Base-by-base conservation (phyloP, 192 early-diverging fungal species). In the Gryganskiella cystojenkinii region DNA sequence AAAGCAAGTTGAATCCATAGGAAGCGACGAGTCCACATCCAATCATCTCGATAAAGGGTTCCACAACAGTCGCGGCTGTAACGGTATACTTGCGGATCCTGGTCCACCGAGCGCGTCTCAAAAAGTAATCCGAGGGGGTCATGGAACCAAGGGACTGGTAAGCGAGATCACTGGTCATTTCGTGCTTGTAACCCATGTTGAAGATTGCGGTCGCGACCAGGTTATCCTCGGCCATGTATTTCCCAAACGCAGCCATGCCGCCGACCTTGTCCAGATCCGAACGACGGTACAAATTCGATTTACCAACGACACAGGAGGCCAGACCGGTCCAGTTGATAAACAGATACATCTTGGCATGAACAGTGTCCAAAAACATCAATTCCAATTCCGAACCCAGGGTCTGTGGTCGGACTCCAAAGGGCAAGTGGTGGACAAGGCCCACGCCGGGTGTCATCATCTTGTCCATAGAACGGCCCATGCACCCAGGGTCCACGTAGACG, bases 221-320 rank as follows among this genome's bases (percentile, higher is more conserved):
- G 80, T 99, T 99, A 76, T 99, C 97, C 71, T 99, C 97, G 15
- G 92, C 90, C 90, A 98, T 92, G 81, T 90, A 98, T 68, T 95
- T 87, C 42, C 92, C 95, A 85, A 96, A 99, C 27, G 90, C 75
- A 13, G 80, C 89, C 30, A 99, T 79, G 0, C 96, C 97, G 11
- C 95, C 96, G 37, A 90, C 86, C 42, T 81, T 83, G 45, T 92
- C 92, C 20, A 99, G 84, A 53, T 90, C 89, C 30, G 88, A 91
- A 49, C 91, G 93, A 47, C 95, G 89, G 81, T 95, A 99, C 61
- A 98, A 70, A 59, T 95, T 96, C 43, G 93, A 95, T 70, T 99
- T 99, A 28, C 98, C 98, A 80, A 97, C 92, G 34, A 99, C 81
- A 79, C 96, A 98, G 56, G 90, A 92, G 43, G 92, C 94, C 9